phyloP scores from a whole-genome alignment of 208 protist genomes.

The Leishmania guyanensis region DNA sequence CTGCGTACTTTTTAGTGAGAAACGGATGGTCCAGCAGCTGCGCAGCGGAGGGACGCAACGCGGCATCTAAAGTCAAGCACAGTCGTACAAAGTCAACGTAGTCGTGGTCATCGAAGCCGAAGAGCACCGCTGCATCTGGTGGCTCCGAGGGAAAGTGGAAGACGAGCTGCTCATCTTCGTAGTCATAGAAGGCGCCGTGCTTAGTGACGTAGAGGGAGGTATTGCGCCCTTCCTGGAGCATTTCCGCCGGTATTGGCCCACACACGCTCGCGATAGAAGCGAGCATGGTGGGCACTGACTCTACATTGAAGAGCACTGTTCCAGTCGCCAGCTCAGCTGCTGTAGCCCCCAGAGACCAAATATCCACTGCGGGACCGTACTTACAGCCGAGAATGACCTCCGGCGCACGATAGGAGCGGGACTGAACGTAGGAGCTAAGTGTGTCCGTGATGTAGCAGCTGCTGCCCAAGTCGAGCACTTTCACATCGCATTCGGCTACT shows the following conservation, averaged over 20 bases:
- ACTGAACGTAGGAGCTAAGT: conserved; percentile 91
- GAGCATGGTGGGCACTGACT: conserved; percentile 64
- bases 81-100: conserved; percentile 76
- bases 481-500: conserved; percentile 72
- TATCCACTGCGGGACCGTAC: conserved; percentile 87
- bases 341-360: conserved; percentile 93
- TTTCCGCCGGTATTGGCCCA: conserved; percentile 69
- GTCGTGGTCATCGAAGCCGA: conserved; percentile 58
- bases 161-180: conserved; percentile 57
- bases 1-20: conserved; percentile 36
- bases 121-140: conserved; percentile 41
- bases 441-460: conserved; percentile 76
- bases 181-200: conserved; percentile 86
- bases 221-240: conserved; percentile 90
- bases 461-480: conserved; percentile 91
- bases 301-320: conserved; percentile 85
- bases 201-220: conserved; percentile 92
- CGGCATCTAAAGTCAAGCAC: conserved; percentile 66
- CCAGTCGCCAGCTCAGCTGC: conserved; percentile 95
- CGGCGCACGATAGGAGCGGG: conserved; percentile 93
- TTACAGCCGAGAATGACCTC: conserved; percentile 88
- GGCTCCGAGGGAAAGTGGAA: conserved; percentile 63
- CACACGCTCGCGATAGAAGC: conserved; percentile 67
- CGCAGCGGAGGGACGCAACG: conserved; percentile 52
- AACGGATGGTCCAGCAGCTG: conserved; percentile 75